phyloP scores from a whole-genome alignment of 306 rosid species.

The Dryas drummondii region DNA sequence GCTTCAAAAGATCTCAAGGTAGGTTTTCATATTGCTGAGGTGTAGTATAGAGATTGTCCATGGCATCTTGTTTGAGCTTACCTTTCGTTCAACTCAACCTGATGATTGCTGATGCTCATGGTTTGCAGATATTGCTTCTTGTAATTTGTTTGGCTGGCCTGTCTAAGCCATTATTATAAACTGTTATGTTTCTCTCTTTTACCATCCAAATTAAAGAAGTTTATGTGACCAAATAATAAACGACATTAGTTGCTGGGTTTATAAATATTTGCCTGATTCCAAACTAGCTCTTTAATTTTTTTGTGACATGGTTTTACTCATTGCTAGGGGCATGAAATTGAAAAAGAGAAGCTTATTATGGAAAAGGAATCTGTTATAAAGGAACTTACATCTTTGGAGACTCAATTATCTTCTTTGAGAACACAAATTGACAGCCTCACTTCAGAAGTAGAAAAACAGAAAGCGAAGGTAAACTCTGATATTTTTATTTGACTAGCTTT shows the following conservation, averaged over 20 bases:
- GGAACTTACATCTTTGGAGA: constrained; percentile 70
- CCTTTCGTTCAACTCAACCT: not conserved
- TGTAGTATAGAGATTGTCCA: not conserved
- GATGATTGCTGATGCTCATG: not conserved
- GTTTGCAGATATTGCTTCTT: not conserved
- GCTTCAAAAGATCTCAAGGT: constrained; percentile 84
- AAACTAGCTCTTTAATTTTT: constrained; percentile 4
- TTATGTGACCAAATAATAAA: not conserved
- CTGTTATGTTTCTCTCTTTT: not conserved
- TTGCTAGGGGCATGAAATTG: constrained; percentile 85
- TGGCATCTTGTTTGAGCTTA: not conserved
- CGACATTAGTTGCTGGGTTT: constrained; percentile 11
- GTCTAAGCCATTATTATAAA: not conserved
- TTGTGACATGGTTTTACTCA: constrained; percentile 22
- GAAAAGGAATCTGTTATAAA: constrained; percentile 84
- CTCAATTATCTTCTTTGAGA: constrained; percentile 59
- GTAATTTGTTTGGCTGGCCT: not conserved
- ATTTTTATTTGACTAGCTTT: constrained; percentile 17
- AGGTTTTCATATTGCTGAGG: constrained; percentile 19
- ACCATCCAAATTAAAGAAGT: not conserved
- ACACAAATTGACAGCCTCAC: constrained; percentile 50
- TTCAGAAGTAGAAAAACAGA: constrained; percentile 72
- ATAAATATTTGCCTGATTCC: constrained; percentile 2
- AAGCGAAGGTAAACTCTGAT: constrained; percentile 44
- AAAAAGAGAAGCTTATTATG: constrained; percentile 89